Conservation (phyloP, 208 protist genomes). For the Giardia muris region DNA sequence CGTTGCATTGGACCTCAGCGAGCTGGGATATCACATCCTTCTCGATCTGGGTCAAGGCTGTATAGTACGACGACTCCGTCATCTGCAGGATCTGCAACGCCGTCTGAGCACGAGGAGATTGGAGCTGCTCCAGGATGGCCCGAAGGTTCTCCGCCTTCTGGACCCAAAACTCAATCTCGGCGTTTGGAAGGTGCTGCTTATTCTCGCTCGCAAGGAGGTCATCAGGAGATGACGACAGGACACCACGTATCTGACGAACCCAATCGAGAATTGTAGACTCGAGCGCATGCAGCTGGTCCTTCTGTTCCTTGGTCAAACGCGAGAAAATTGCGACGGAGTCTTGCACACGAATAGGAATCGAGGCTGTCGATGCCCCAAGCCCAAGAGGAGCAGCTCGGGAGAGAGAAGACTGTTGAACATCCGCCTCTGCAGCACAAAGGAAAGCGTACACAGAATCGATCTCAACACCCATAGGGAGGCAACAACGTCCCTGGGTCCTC, state of each 20-base stretch:
- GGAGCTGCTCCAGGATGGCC: constrained; percentile 23
- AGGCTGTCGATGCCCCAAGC: background rate
- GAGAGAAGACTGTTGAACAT: background rate
- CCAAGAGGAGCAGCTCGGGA: background rate
- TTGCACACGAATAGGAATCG: background rate
- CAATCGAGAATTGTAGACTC: constrained; percentile 37
- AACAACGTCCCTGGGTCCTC: background rate
- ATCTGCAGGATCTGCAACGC: background rate
- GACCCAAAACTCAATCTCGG: constrained; percentile 34
- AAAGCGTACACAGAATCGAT: background rate
- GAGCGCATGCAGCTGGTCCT: constrained; percentile 28
- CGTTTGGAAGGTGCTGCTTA: constrained; percentile 23
- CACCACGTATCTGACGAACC: constrained; percentile 24
- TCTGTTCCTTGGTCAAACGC: background rate
- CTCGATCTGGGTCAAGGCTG: constrained; percentile 3
- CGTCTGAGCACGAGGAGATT: background rate
- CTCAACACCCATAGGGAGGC: background rate
- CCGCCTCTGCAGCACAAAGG: background rate
- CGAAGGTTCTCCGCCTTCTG: constrained; percentile 31
- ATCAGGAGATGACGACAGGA: background rate
- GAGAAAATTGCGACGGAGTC: background rate
- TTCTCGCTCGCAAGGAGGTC: background rate
- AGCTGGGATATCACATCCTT: background rate
- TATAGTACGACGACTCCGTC: constrained; percentile 31
- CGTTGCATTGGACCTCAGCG: constrained; percentile 11